Base-by-base conservation (phyloP, 2,329 filamentous ascomycete genomes). In the Nothomitra cinnamomea region DNA sequence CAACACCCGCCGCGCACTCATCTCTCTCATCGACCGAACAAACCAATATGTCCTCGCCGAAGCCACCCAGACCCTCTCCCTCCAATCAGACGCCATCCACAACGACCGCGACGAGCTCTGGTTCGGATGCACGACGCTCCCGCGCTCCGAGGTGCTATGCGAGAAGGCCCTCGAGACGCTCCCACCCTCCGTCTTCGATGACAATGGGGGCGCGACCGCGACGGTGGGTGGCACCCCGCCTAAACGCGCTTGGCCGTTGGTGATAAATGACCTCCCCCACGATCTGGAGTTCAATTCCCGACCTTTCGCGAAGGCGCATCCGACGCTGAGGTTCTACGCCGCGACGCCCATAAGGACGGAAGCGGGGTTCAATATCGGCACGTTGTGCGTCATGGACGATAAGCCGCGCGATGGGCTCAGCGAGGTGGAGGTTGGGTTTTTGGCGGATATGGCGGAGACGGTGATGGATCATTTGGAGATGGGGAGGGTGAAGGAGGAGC, bases 31-130 rank as follows among this genome's bases (percentile, higher is more conserved):
- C 53, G 73, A 74, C 57, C 65, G 67, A 21, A 65, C 71, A 7
- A 66, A 63, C 21, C 72, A 75, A 57, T 75, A 72, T 55, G 69
- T 75, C 25, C 61, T 77, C 15, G 71, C 72, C n/a, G 74, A 77
- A 59, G 69, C 71, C 15, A 73, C 72, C 2, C 66, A 65, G 55
- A 68, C 66, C 0, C 58, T 68, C 3, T 45, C 42, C 42, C 42
- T 45, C 25, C 42, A 45, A 22, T 45, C 42, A 22, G 42, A 45
- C 25, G 42, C 42, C 8, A 22, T 45, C 19, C 42, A 45, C 42
- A 45, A 45, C 42, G 42, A 45, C 42, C 42, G 25, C 19, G 42
- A 45, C 19, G 42, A 45, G 25, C 42, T 45, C 21, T 45, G 42
- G 42, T 45, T 45, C 25, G 42, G 42, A 45, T 45, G 42, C 25